Conservation (phyloP, 352 stramenopile genomes). For the Pythium pyrilobum region DNA sequence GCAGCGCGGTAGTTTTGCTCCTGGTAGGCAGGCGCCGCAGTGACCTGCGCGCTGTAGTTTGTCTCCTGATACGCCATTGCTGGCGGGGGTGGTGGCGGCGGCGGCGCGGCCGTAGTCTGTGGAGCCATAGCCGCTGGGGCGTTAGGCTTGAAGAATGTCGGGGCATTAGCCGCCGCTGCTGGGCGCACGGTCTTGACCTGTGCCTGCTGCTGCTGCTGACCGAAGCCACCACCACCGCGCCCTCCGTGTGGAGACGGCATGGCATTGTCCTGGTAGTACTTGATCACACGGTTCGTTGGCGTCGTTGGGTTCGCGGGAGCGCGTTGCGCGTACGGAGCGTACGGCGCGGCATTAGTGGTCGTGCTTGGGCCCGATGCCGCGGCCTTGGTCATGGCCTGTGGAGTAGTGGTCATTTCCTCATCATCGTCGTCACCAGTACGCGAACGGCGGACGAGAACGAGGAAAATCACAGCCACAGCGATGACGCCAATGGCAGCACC, state of each 20-base stretch:
- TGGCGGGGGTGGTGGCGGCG: background rate
- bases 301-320: slow-evolving; percentile 15
- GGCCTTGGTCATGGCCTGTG: slow-evolving; percentile 3
- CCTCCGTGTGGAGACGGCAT: slow-evolving; percentile 14
- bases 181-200: slow-evolving; percentile 16
- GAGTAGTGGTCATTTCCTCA: slow-evolving; percentile 27
- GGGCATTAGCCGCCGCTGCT: slow-evolving; percentile 13
- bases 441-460: slow-evolving; percentile 69
- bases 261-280: slow-evolving; percentile 24
- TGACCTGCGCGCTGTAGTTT: too few species aligned
- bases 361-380: slow-evolving; percentile 7
- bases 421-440: slow-evolving; percentile 56
- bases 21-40: background rate
- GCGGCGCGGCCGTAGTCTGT: background rate
- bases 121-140: background rate
- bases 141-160: slow-evolving; percentile 18
- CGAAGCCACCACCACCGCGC: slow-evolving; percentile 6
- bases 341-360: slow-evolving; percentile 10
- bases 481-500: slow-evolving; percentile 74
- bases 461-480: slow-evolving; percentile 69
- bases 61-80: too few species aligned
- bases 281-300: slow-evolving; percentile 19
- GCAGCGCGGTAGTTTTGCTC: slow-evolving; percentile 1
- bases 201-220: slow-evolving; percentile 4
- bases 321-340: slow-evolving; percentile 20